phyloP scores from a whole-genome alignment of 75 land plant species.

The Picea sitchensis region DNA sequence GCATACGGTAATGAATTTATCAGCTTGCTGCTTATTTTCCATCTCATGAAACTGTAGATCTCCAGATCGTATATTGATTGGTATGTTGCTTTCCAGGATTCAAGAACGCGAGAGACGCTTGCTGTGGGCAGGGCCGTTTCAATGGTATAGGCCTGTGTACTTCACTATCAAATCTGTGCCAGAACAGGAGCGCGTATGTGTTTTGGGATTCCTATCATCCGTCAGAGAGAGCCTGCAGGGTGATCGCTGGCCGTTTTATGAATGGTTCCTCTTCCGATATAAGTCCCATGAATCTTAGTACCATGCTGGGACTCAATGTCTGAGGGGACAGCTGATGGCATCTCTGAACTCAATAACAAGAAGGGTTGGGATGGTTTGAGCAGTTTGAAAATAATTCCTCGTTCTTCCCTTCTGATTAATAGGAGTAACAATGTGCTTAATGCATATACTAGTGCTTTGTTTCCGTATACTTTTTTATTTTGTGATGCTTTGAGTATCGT shows the following conservation, averaged over 20 bases:
- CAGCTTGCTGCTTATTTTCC: not conserved
- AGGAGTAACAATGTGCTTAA: too few relatives aligned
- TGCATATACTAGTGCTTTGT: too few relatives aligned
- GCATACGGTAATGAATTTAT: conserved; percentile 29
- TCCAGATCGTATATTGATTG: not conserved
- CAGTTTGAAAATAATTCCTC: too few relatives aligned
- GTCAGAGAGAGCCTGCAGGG: conserved; percentile 34
- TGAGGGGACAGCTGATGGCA: not conserved
- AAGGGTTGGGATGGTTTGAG: too few relatives aligned
- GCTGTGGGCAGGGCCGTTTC: conserved; percentile 52
- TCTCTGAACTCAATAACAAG: too few relatives aligned
- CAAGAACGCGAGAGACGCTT: conserved; percentile 24
- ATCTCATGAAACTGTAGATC: too few relatives aligned
- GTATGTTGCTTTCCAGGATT: conserved; percentile 23
- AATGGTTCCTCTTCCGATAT: not conserved
- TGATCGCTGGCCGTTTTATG: conserved; percentile 28
- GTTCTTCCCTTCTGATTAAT: too few relatives aligned
- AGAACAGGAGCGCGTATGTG: conserved; percentile 38
- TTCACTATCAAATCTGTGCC: conserved; percentile 40
- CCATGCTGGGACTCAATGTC: conserved; percentile 12
- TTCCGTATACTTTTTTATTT: too few relatives aligned
- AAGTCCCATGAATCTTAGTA: conserved; percentile 3
- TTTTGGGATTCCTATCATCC: conserved; percentile 77
- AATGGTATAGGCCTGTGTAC: conserved; percentile 59
- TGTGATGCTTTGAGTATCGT: too few relatives aligned